Evolutionary conservation across 2,329 filamentous ascomycete genomes (phyloP).

Genomic region (Onygenales sp.): DNA sequence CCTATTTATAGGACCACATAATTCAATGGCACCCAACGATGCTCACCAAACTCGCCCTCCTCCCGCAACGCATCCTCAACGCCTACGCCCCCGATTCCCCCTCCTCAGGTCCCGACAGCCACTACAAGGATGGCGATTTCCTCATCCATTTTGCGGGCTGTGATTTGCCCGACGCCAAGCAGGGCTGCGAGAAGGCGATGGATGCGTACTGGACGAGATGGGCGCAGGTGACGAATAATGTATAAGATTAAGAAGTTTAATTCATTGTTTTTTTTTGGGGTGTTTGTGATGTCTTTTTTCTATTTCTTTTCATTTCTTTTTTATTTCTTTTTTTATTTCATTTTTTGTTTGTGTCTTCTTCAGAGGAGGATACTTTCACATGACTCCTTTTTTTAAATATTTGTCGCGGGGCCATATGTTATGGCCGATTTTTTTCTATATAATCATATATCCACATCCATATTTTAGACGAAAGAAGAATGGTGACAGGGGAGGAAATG

Average conservation of each 20-base stretch:
- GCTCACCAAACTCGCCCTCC: conserved; percentile 74
- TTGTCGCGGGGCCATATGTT: too few species aligned
- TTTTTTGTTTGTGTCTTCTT: too few species aligned
- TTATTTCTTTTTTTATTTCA: too few species aligned
- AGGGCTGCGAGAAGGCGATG: conserved; percentile 65
- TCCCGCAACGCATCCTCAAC: conserved; percentile 80
- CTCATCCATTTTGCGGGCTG: conserved; percentile 72
- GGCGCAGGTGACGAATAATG: conserved; percentile 23
- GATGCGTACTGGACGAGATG: conserved; percentile 41
- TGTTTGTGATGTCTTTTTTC: too few species aligned
- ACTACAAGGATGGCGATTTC: conserved; percentile 77
- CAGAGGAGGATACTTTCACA: too few species aligned
- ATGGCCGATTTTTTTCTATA: too few species aligned
- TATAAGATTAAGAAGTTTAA: neutral
- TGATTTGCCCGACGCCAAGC: conserved; percentile 37
- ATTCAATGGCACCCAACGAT: conserved; percentile 97
- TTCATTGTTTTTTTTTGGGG: neutral
- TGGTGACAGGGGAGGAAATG: too few species aligned
- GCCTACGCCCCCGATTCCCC: conserved; percentile 53
- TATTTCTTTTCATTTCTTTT: too few species aligned
- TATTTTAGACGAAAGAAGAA: too few species aligned
- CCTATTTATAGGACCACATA: conserved; percentile 60
- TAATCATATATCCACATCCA: too few species aligned
- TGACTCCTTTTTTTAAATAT: too few species aligned
- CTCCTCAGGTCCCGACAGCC: conserved; percentile 40